These are phyloP conservation scores for Copromyces sp. DNA, from an alignment of 495 filamentous ascomycete species.

Conservation along the genomic window DNA sequence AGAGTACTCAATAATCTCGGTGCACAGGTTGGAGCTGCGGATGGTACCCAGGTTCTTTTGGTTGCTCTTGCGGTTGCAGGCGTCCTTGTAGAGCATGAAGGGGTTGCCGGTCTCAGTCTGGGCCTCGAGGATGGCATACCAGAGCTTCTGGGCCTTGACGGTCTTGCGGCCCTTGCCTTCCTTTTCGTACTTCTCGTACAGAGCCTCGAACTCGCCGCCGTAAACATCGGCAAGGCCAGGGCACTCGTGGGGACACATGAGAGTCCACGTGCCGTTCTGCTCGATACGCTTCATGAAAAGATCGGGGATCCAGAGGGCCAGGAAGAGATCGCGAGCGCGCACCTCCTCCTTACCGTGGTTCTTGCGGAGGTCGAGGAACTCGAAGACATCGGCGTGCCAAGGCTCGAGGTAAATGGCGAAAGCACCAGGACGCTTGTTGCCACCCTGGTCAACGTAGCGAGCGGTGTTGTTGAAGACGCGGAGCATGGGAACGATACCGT, in stretches of 20 bases:
- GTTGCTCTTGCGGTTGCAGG: conserved; percentile 97
- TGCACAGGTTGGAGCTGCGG: conserved; percentile 96
- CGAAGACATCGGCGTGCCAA: conserved; percentile 96
- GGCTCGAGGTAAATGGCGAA: conserved; percentile 99
- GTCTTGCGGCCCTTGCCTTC: conserved; percentile 83
- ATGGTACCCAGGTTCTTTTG: conserved; percentile 99
- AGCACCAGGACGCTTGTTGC: conserved; percentile 97
- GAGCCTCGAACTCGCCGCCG: conserved; percentile 90
- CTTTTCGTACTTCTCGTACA: conserved; percentile 89
- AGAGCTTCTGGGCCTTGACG: conserved; percentile 95
- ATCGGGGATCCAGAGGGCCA: conserved; percentile 96
- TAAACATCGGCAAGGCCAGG: conserved; percentile 93
- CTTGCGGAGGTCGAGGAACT: conserved; percentile 95
- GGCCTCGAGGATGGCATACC: conserved; percentile 94
- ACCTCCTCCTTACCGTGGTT: conserved; percentile 99
- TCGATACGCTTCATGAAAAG: conserved; percentile 99
- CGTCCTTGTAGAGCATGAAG: conserved; percentile 99
- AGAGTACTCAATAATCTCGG: conserved; percentile 95
- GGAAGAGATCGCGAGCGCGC: conserved; percentile 94
- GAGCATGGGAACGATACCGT: conserved; percentile 95
- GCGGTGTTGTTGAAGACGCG: conserved; percentile 99
- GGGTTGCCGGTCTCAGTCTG: conserved; percentile 98
- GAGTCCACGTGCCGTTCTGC: conserved; percentile 87
- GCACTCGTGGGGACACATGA: conserved; percentile 95
- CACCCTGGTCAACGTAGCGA: conserved; percentile 95